phyloP scores from a whole-genome alignment of 441 rosid genomes.

The Kokia cookei region DNA sequence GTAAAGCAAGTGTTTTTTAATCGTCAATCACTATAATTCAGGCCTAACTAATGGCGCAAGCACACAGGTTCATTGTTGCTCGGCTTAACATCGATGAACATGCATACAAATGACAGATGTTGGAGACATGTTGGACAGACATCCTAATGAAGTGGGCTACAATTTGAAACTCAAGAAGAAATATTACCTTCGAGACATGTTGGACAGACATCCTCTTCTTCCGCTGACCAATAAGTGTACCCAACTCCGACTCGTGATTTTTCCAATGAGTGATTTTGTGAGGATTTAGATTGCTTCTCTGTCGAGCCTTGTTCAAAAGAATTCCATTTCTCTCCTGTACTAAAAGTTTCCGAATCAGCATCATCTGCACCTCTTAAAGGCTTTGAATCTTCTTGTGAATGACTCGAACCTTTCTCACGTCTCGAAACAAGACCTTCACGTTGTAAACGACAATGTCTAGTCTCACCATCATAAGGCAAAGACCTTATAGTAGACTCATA shows the following conservation, averaged over 20 bases:
- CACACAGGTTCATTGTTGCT: not conserved
- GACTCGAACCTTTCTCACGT: slow-evolving; percentile 78
- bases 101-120: too few relatives aligned
- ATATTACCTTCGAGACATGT: slow-evolving; percentile 86
- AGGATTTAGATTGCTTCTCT: slow-evolving; percentile 47
- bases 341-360: slow-evolving; percentile 53
- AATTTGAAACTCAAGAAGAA: slow-evolving; percentile 1
- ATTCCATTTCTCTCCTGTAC: slow-evolving; percentile 61
- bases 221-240: slow-evolving; percentile 49
- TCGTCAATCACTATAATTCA: not conserved
- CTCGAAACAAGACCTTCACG: slow-evolving; percentile 45
- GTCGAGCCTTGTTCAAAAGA: slow-evolving; percentile 58
- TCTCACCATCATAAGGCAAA: slow-evolving; percentile 82
- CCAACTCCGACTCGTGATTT: slow-evolving; percentile 44
- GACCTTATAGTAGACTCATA: slow-evolving; percentile 92
- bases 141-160: not conserved
- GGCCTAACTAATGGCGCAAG: not conserved
- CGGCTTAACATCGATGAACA: too few relatives aligned
- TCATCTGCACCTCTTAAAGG: slow-evolving; percentile 57
- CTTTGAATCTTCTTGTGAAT: slow-evolving; percentile 67
- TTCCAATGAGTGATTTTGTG: slow-evolving; percentile 46
- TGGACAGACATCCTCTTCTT: slow-evolving; percentile 43
- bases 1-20: not conserved
- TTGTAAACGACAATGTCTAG: slow-evolving; percentile 51
- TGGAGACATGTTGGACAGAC: not conserved